Evolutionary conservation across 352 stramenopile genomes (phyloP), one percentile per base, ranked within the genome.

Genomic region (Thalassiosira hispida): DNA sequence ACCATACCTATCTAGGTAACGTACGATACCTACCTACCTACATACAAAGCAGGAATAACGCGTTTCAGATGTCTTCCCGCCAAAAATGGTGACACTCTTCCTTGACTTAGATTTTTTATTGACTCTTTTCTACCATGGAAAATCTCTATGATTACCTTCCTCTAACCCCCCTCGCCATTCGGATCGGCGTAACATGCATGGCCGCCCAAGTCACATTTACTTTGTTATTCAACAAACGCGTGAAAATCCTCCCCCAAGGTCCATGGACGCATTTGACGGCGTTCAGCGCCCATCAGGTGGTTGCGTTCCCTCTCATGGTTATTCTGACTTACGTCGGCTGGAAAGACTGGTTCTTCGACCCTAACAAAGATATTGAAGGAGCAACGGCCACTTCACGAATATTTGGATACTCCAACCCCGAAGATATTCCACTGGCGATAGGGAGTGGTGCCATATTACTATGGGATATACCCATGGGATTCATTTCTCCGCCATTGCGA

Each of bases 381-480:
- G 18, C n/a, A 1, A 80, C 67, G 22, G 8, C 73, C 3, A 31
- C 77, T 18, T 38, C 80, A 55, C 33, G 64, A 73, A 63, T 84
- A 44, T 77, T 77, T 40, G 70, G 70, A 14, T 29, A 25, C 14
- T 64, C 62, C 8, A 71, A 77, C 33, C 12, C 12, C 1, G 64
- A 69, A 31, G 70, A 81, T 51, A 35, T 77, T 18, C 51, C 35
- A 31, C 27, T 84, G 22, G 70, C 77, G 1, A 77, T 72, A 33
- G 77, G 55, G 1, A 73, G 23, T 20, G 77, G 65, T 11, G 69
- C 76, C 0, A 80, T 89, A 18, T 20, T 86, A 31, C 29, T 89
- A 31, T 89, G 82, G 82, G 82, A 89, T 68, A 89, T 85, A 46
- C 82, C 82, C 11, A 49, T 31, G 8, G 57, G 73, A 20, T 27